These are phyloP conservation scores for Saturnispora sanitii DNA, from an alignment of 805 yeast genomes.

Conservation along the genomic window DNA sequence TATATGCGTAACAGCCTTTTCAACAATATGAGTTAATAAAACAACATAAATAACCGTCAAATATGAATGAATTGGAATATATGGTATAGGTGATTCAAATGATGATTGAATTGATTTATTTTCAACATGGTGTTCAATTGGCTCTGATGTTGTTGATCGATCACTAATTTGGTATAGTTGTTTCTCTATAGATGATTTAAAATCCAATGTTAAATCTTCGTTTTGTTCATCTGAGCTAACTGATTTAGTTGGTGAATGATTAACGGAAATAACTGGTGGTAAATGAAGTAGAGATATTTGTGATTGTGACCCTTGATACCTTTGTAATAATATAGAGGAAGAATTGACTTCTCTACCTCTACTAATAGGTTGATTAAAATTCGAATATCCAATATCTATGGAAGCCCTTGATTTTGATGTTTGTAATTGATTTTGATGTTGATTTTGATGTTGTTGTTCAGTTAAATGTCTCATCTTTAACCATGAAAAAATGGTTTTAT, in stretches of 20 bases:
- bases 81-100: not conserved
- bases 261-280: not conserved
- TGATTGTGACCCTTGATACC: not conserved
- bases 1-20: constrained; percentile 16
- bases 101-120: not conserved
- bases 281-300: not conserved
- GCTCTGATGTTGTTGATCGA: too few relatives aligned
- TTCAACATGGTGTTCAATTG: too few relatives aligned
- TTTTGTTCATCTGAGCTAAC: not conserved
- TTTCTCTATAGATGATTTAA: not conserved
- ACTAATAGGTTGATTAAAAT: too few relatives aligned
- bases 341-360: too few relatives aligned
- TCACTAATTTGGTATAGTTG: too few relatives aligned
- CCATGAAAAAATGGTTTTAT: constrained; percentile 5
- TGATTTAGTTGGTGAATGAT: not conserved
- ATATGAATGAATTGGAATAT: constrained; percentile 12
- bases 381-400: too few relatives aligned
- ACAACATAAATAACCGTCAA: constrained; percentile 24
- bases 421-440: not conserved
- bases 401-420: not conserved
- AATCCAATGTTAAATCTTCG: constrained; percentile 1
- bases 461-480: not conserved
- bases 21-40: constrained; percentile 17
- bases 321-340: constrained; percentile 3
- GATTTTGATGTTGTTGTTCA: not conserved